These are phyloP conservation scores for Fraxinus dipetala DNA, from an alignment of 305 asterid species.

Conservation along the genomic window DNA sequence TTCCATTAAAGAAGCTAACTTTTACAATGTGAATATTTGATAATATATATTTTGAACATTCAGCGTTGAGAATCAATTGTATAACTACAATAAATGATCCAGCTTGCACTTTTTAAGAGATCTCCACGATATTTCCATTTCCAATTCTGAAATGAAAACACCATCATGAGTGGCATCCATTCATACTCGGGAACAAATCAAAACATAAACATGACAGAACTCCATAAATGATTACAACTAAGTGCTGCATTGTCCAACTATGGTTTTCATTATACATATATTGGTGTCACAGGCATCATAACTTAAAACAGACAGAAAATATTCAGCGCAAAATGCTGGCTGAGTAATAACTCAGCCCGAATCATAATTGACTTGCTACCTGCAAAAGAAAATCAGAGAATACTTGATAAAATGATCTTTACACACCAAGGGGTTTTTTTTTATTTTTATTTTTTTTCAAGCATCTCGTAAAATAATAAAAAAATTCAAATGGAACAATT, in stretches of 20 bases:
- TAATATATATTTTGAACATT: background rate
- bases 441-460: background rate
- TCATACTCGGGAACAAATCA: background rate
- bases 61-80: background rate
- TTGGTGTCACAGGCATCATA: background rate
- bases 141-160: background rate
- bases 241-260: background rate
- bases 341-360: background rate
- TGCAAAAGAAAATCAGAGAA: background rate
- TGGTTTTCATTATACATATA: background rate
- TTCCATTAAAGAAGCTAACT: background rate
- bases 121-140: background rate
- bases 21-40: background rate
- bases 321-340: background rate
- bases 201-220: background rate
- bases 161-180: background rate
- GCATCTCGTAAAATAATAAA: background rate
- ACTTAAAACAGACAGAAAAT: background rate
- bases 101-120: background rate
- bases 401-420: background rate
- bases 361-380: background rate
- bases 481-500: background rate
- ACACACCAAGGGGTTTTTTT: too few relatives aligned
- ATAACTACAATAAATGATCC: background rate
- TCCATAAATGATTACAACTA: background rate